These are phyloP conservation scores for Claviceps africana DNA, from an alignment of 2,329 filamentous ascomycete genomes.

Conservation along the genomic window DNA sequence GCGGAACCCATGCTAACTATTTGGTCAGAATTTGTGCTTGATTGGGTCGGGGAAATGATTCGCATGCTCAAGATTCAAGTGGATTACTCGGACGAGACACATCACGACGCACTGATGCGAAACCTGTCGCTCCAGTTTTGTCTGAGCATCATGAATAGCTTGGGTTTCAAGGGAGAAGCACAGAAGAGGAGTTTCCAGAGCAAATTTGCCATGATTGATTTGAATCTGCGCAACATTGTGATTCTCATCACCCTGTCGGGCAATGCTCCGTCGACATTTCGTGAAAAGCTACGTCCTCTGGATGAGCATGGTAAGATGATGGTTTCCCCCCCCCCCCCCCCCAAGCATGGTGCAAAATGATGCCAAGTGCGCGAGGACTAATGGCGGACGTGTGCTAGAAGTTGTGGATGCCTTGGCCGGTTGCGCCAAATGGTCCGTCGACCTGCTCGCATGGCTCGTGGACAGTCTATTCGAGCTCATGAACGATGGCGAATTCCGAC, in stretches of 20 bases:
- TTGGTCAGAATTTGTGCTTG: conserved; percentile 39
- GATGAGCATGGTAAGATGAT: conserved; percentile 38
- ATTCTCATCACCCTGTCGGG: conserved; percentile 51
- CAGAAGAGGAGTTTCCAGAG: conserved; percentile 49
- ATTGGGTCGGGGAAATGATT: conserved; percentile 54
- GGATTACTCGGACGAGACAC: conserved; percentile 67
- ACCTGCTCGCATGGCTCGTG: conserved; percentile 51
- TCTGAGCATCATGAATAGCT: conserved; percentile 63
- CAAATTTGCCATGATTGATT: conserved; percentile 59
- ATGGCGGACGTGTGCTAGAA: conserved; percentile 33
- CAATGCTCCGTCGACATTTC: conserved; percentile 40
- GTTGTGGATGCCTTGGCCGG: conserved; percentile 59
- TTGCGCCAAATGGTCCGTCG: conserved; percentile 65
- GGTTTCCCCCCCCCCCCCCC: no score
- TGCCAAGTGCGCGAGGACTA: neutral
- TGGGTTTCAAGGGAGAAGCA: conserved; percentile 57
- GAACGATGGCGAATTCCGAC: conserved; percentile 36
- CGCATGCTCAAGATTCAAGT: conserved; percentile 57
- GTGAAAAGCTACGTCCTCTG: conserved; percentile 42
- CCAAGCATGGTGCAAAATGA: no score
- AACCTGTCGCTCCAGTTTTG: conserved; percentile 62
- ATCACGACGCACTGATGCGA: conserved; percentile 57
- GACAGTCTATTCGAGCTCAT: conserved; percentile 44
- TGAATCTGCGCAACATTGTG: conserved; percentile 62
- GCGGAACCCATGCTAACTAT: conserved; percentile 8